Evolutionary conservation across 1,284 basidiomycete genomes (phyloP).

Genomic region (Trichosporon asahii): DNA sequence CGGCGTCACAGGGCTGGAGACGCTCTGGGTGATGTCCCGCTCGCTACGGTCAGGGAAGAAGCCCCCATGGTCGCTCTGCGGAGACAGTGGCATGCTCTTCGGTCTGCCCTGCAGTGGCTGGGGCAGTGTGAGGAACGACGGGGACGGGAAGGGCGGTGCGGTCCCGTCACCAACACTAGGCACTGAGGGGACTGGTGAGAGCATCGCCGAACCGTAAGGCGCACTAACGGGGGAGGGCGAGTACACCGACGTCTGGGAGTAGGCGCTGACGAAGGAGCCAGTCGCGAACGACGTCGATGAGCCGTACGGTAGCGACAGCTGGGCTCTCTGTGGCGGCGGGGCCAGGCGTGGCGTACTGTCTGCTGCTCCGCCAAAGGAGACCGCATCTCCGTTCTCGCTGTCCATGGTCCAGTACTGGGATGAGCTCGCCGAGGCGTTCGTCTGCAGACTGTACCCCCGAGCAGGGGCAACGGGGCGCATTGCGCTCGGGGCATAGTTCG

Average conservation of each 20-base stretch:
- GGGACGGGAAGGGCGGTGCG: background rate
- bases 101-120: background rate
- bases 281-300: background rate
- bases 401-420: slow-evolving; percentile 5
- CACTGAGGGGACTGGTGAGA: background rate
- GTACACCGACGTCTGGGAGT: background rate
- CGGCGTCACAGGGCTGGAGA: background rate
- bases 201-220: background rate
- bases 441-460: background rate
- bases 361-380: background rate
- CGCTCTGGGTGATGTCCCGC: background rate
- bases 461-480: background rate
- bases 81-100: slow-evolving; percentile 1
- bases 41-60: background rate
- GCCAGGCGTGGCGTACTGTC: background rate
- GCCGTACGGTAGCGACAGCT: background rate
- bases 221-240: background rate
- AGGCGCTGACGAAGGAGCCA: slow-evolving; percentile 1
- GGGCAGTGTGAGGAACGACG: background rate
- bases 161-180: background rate
- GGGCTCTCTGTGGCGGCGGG: background rate
- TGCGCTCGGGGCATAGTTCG: background rate
- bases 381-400: slow-evolving; percentile 2
- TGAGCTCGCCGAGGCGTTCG: background rate
- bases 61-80: background rate